phyloP scores from a whole-genome alignment of 1,284 basidiomycete genomes.

The Trametes pubescens region DNA sequence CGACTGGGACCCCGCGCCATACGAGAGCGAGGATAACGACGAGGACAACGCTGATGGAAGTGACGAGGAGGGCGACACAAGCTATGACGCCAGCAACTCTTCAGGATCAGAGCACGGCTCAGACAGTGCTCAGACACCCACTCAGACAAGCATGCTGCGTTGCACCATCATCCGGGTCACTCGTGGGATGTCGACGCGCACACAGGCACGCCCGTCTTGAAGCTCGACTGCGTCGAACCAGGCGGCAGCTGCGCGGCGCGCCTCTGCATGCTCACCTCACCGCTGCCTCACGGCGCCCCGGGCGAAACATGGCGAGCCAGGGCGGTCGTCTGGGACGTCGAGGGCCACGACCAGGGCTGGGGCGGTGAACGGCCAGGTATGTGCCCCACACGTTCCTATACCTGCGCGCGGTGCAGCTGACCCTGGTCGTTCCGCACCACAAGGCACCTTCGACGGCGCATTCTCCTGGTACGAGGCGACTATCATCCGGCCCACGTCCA shows the following conservation, averaged over 20 bases:
- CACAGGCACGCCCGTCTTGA: too few species aligned
- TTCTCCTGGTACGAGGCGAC: constrained; percentile 2
- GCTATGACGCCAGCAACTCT: too few species aligned
- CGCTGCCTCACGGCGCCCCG: constrained; percentile 3
- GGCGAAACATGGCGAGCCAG: constrained; percentile 16
- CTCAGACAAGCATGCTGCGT: neutral
- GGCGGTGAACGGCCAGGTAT: constrained; percentile 8
- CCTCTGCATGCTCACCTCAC: constrained; percentile 16
- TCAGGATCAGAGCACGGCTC: too few species aligned
- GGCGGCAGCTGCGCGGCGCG: constrained; percentile 8
- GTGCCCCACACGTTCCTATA: neutral
- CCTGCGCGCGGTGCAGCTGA: too few species aligned
- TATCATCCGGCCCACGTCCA: neutral
- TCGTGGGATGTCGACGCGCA: too few species aligned
- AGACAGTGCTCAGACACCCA: too few species aligned
- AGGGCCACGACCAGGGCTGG: constrained; percentile 28
- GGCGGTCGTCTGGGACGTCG: constrained; percentile 21
- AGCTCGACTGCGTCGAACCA: neutral
- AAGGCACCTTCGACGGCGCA: neutral
- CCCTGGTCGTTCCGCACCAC: too few species aligned
- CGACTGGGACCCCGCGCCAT: neutral
- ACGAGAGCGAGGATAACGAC: neutral
- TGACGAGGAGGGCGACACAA: too few species aligned
- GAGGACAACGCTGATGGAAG: neutral
- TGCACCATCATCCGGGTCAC: too few species aligned